Percentiles rank a stretch among this genome's conserved stretches.
phyloP scores from a whole-genome alignment of 352 stramenopile species.

The Phytophthora cactorum region DNA sequence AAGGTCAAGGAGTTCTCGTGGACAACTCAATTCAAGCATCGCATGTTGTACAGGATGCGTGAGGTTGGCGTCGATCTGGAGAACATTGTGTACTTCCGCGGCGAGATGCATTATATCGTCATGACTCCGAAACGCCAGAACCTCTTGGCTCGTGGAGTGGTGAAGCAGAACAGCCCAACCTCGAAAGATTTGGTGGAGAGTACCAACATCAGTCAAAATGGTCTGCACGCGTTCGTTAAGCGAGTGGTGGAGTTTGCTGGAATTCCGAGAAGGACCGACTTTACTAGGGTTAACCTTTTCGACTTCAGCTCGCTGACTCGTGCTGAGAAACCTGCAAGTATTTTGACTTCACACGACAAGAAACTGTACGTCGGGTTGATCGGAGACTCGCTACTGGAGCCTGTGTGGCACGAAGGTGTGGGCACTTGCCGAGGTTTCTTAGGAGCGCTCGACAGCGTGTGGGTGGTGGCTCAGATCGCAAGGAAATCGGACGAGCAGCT shows the following conservation, averaged over 20 bases:
- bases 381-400: constrained; percentile 77
- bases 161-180: constrained; percentile 62
- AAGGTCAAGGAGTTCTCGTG: constrained; percentile 76
- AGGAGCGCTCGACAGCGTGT: constrained; percentile 68
- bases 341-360: constrained; percentile 57
- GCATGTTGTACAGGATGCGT: constrained; percentile 69
- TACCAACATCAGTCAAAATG: constrained; percentile 52
- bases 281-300: constrained; percentile 68
- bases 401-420: constrained; percentile 81
- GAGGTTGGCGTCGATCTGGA: constrained; percentile 69
- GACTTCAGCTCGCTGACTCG: constrained; percentile 79
- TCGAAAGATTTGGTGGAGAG: constrained; percentile 60
- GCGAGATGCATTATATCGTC: constrained; percentile 84
- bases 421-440: constrained; percentile 81
- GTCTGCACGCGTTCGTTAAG: constrained; percentile 58
- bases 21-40: constrained; percentile 76
- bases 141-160: constrained; percentile 57
- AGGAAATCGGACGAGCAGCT: constrained; percentile 64
- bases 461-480: constrained; percentile 73
- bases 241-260: constrained; percentile 66
- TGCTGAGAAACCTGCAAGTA: constrained; percentile 62
- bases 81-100: constrained; percentile 86
- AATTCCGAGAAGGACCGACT: constrained; percentile 60
- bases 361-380: constrained; percentile 78
- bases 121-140: constrained; percentile 78